A percentile compares a stretch with the other conserved stretches of the same genome.
Conservation (phyloP, 352 stramenopile genomes). For the Phytophthora sojae region DNA sequence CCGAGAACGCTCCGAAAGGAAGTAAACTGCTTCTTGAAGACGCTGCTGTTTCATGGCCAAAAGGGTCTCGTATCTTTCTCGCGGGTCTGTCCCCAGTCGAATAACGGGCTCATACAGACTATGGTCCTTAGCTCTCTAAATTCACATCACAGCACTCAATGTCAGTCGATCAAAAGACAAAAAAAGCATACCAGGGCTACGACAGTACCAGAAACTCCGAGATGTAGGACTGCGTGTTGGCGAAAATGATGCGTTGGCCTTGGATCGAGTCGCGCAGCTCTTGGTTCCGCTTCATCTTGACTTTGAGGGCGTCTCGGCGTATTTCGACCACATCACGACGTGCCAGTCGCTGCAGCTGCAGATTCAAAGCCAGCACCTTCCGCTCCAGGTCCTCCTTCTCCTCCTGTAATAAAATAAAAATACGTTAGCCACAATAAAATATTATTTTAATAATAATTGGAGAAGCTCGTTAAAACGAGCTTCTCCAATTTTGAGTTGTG, state of each 20-base stretch:
- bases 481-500: background rate
- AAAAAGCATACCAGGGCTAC: background rate
- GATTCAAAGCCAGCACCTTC: constrained; percentile 36
- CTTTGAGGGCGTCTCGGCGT: constrained; percentile 31
- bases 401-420: constrained; percentile 25
- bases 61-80: constrained; percentile 39
- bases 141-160: background rate
- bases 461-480: background rate
- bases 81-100: constrained; percentile 31
- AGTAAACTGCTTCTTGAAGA: constrained; percentile 45
- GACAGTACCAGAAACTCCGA: constrained; percentile 44
- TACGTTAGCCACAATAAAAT: background rate
- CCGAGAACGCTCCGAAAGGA: constrained; percentile 45
- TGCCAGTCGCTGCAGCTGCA: constrained; percentile 37
- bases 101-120: constrained; percentile 47
- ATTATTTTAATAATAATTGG: too few relatives aligned
- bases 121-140: constrained; percentile 39
- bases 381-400: constrained; percentile 44
- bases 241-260: constrained; percentile 48
- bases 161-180: background rate
- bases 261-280: constrained; percentile 41
- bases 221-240: constrained; percentile 44
- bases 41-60: constrained; percentile 46
- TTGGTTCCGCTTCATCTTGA: constrained; percentile 36
- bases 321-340: constrained; percentile 30